Evolutionary conservation across 805 yeast genomes (phyloP).

Genomic region (Saturnispora besseyi): DNA sequence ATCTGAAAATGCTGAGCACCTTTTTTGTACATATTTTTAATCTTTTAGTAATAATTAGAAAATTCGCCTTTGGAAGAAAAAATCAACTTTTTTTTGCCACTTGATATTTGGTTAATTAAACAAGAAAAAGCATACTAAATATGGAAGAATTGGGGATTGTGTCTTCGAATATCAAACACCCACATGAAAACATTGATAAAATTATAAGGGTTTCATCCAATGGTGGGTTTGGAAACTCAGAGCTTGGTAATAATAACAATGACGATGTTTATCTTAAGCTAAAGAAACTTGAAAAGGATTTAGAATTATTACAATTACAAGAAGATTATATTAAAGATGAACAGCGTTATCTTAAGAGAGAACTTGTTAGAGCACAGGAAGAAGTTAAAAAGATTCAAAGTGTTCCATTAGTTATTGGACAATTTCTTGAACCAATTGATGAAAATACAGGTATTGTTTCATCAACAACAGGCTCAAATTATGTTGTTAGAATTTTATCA

Average conservation of each 20-base stretch:
- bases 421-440: conserved; percentile 94
- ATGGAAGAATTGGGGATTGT: conserved; percentile 62
- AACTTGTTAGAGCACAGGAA: conserved; percentile 92
- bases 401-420: conserved; percentile 97
- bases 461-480: conserved; percentile 95
- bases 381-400: conserved; percentile 97
- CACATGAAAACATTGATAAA: conserved; percentile 12
- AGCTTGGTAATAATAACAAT: conserved; percentile 16
- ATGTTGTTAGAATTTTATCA: conserved; percentile 89
- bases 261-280: conserved; percentile 73
- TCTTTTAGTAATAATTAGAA: background rate
- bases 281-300: conserved; percentile 84
- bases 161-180: conserved; percentile 14
- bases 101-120: background rate
- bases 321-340: conserved; percentile 98
- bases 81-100: conserved; percentile 1
- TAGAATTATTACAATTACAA: conserved; percentile 75
- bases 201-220: conserved; percentile 8
- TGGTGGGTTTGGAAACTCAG: conserved; percentile 19
- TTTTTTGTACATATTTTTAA: background rate
- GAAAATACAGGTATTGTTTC: conserved; percentile 95
- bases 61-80: background rate
- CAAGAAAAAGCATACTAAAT: background rate
- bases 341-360: conserved; percentile 92
- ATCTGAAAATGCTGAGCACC: background rate